Evolutionary conservation across 805 yeast genomes (phyloP), one percentile per base, ranked within the genome.

Genomic region (Saccharomycopsis sp.): DNA sequence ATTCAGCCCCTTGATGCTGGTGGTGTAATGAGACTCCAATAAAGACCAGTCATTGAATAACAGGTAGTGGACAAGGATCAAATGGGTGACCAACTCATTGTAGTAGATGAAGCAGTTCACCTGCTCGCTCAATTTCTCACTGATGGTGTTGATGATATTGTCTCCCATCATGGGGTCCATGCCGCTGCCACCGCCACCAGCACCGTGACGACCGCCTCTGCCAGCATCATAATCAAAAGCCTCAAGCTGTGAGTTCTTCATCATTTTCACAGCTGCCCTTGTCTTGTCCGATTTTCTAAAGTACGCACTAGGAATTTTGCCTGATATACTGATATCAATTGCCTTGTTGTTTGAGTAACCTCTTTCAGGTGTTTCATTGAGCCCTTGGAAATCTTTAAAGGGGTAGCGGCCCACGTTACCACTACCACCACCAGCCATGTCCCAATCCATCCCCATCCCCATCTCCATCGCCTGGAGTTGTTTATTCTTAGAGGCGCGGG

Each of bases 71-170:
- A 5, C 23, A 4, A 41, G 20, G 4, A 41, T 4, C 13, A 30
- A 27, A 17, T 16, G 16, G 6, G 16, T 8, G 16, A 18, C 17
- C 4, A 41, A 20, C 12, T 36, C n/a, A 12, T n/a, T n/a, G 4
- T 30, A 19, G 31, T 36, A 27, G n/a, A 41, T 31, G 16, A 41
- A 41, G 9, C 10, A 10, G 16, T 30, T 34, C n/a, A 23, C 26
- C 34, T 12, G n/a, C 13, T 7, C 16, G 12, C 7, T 8, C 10
- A 23, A 12, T 9, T 25, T 29, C n/a, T 16, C 8, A 20, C 18
- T 16, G 7, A 29, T 22, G 8, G 8, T 25, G 13, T 10, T 23
- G 16, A 41, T 31, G 12, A n/a, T 12, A 18, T 30, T 34, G 15
- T 30, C 23, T 27, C 10, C 15, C 12, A 5, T 19, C n/a, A 9